Evolutionary conservation across 164 flowering plant genomes (phyloP).

Genomic region (Stephania japonica): DNA sequence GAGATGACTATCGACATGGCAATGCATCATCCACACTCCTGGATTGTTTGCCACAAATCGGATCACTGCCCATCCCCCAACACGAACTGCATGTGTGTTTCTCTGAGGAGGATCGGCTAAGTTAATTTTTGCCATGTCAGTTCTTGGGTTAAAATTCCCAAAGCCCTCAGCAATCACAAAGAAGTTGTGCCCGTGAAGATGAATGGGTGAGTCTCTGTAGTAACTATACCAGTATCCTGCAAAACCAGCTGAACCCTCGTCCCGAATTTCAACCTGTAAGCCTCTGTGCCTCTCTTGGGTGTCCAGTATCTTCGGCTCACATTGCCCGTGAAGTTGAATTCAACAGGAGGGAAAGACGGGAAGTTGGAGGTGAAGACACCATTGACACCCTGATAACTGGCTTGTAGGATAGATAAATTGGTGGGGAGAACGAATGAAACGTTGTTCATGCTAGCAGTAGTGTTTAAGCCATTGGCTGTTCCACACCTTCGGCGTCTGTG

Average conservation of each 20-base stretch:
- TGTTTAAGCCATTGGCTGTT: conserved; percentile 78
- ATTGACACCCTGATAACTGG: conserved; percentile 43
- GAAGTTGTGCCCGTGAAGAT: conserved; percentile 83
- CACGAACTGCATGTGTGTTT: conserved; percentile 69
- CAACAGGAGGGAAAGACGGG: conserved; percentile 57
- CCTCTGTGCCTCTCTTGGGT: conserved; percentile 49
- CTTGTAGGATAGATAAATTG: conserved; percentile 62
- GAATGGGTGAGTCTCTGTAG: conserved; percentile 80
- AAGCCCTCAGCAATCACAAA: conserved; percentile 60
- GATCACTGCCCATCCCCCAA: conserved; percentile 80
- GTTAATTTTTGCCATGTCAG: conserved; percentile 63
- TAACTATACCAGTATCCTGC: conserved; percentile 66
- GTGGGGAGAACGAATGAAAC: conserved; percentile 68
- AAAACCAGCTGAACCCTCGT: conserved; percentile 59
- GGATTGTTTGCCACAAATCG: conserved; percentile 83
- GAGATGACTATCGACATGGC: conserved; percentile 77
- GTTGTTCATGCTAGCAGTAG: conserved; percentile 88
- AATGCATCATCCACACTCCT: conserved; percentile 88
- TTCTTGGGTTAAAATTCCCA: conserved; percentile 62
- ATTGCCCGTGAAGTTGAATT: conserved; percentile 62
- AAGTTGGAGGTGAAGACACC: conserved; percentile 70
- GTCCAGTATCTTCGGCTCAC: conserved; percentile 63
- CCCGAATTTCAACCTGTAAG: conserved; percentile 54
- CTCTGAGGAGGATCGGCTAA: conserved; percentile 68
- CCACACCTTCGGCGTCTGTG: conserved; percentile 49